Evolutionary conservation across 2,329 filamentous ascomycete genomes (phyloP), one percentile per base, ranked within the genome.

Genomic region (Aspergillus clavatus): DNA sequence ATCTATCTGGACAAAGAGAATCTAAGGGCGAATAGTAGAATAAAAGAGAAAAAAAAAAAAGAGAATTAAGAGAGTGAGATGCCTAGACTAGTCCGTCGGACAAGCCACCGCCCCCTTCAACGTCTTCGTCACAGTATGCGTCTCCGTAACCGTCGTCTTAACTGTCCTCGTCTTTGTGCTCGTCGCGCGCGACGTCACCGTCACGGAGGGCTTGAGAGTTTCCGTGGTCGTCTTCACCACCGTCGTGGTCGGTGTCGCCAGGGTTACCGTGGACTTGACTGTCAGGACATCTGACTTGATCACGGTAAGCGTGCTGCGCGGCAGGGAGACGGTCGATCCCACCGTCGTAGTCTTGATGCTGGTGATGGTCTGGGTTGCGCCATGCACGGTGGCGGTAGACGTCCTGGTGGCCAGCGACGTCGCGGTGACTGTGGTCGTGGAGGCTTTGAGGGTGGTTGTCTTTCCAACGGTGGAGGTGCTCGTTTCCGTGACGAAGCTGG

Each of bases 401-500:
- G 45, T 47, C 38, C 50, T 52, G 18, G 45, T 52, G 4, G 42
- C 43, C 23, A 43, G 23, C n/a, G 50, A 48, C 10, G 45, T 48
- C 38, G 42, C 40, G 8, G 47, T 50, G 39, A 42, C 40, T 4
- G 45, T 54, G 42, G 47, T 33, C 2, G 56, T 60, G 2, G 50
- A 35, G n/a, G 54, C 38, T 37, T 48, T 61, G 10, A 64, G 19
- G 1, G 59, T 63, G 2, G 55, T 53, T 22, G 52, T 56, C n/a
- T 43, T 53, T n/a, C 52, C 55, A 21, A 53, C 33, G 2, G 47
- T 53, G 2, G 33, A 24, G 23, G 45, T 44, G 35, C 46, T 52
- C 16, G 51, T n/a, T 16, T 45, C 42, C 10, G 43, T 42, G 29
- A 45, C 46, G 4, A 48, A 53, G 14, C 38, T 43, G 5, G 51